A percentile compares a stretch with the other conserved stretches of the same genome.
Conservation (phyloP, 352 stramenopile species). For the Phytophthora hybrid region DNA sequence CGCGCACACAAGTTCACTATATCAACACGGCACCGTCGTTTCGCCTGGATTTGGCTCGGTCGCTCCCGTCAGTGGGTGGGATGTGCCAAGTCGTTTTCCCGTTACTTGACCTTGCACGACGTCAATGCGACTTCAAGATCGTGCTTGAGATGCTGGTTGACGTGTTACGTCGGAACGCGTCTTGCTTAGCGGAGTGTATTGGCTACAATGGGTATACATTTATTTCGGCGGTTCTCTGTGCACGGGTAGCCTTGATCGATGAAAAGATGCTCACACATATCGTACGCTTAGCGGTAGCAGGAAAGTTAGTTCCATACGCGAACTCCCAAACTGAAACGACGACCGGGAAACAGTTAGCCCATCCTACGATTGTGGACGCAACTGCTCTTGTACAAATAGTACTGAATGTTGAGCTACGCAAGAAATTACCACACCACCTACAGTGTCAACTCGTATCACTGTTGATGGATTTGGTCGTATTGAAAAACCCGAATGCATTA, state of each 20-base stretch:
- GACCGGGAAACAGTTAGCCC: conserved; percentile 1
- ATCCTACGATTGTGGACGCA: conserved; percentile 65
- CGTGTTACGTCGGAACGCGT: conserved; percentile 64
- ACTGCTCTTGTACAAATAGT: conserved; percentile 64
- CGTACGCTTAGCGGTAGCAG: conserved; percentile 60
- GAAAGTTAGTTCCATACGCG: conserved; percentile 34
- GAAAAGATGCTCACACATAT: conserved; percentile 51
- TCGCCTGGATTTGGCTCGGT: conserved; percentile 64
- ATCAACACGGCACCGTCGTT: conserved; percentile 57
- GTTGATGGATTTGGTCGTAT: conserved; percentile 56
- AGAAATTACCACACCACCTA: conserved; percentile 43
- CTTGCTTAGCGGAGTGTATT: conserved; percentile 69
- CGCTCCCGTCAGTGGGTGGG: conserved; percentile 69
- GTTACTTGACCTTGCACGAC: conserved; percentile 61
- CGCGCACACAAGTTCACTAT: conserved; percentile 58
- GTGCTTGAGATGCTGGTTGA: conserved; percentile 58
- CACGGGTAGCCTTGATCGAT: conserved; percentile 58
- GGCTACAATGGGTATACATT: conserved; percentile 66
- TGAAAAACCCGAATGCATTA: conserved; percentile 71
- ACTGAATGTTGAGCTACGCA: conserved; percentile 55
- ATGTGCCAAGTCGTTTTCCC: conserved; percentile 68
- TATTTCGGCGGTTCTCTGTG: conserved; percentile 52
- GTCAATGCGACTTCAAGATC: conserved; percentile 52
- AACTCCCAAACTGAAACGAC: not conserved
- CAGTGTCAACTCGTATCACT: conserved; percentile 64